Evolutionary conservation across 495 filamentous ascomycete genomes (phyloP).

Genomic region (Parmelia sp.): DNA sequence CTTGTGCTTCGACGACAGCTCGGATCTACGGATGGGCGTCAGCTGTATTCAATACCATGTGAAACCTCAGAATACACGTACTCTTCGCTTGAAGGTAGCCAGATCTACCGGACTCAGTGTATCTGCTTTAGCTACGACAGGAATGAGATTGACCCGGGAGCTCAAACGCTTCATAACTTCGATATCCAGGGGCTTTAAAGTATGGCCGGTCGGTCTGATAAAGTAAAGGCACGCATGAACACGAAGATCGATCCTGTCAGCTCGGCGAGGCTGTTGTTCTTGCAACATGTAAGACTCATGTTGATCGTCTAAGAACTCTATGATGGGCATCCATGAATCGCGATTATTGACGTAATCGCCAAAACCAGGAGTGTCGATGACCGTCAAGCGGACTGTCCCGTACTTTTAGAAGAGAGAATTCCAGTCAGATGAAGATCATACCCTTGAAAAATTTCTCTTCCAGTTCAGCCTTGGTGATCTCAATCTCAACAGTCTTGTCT

Average conservation of each 20-base stretch:
- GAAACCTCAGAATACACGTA: slow-evolving; percentile 37
- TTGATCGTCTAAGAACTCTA: slow-evolving; percentile 99
- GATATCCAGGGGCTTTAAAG: slow-evolving; percentile 95
- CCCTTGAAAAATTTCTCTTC: slow-evolving; percentile 99
- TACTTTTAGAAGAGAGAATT: slow-evolving; percentile 19
- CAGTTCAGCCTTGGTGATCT: slow-evolving; percentile 98
- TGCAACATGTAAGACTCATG: slow-evolving; percentile 99
- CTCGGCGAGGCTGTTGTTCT: slow-evolving; percentile 96
- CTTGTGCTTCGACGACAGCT: slow-evolving; percentile 92
- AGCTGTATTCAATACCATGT: slow-evolving; percentile 20
- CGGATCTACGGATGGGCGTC: slow-evolving; percentile 59
- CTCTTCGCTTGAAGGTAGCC: slow-evolving; percentile 86
- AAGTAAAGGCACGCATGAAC: slow-evolving; percentile 98
- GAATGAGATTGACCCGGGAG: slow-evolving; percentile 95
- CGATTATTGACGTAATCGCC: slow-evolving; percentile 99
- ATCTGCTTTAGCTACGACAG: slow-evolving; percentile 96
- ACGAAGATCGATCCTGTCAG: slow-evolving; percentile 98
- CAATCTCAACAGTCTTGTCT: slow-evolving; percentile 98
- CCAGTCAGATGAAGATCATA: slow-evolving; percentile 36
- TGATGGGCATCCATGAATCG: slow-evolving; percentile 99
- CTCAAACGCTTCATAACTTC: slow-evolving; percentile 99
- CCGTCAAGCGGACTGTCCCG: slow-evolving; percentile 80
- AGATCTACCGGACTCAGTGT: slow-evolving; percentile 90
- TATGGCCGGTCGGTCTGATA: slow-evolving; percentile 96
- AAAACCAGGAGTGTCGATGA: slow-evolving; percentile 98